Conservation (phyloP, 352 stramenopile species). For the Thalassiosira exigua region DNA sequence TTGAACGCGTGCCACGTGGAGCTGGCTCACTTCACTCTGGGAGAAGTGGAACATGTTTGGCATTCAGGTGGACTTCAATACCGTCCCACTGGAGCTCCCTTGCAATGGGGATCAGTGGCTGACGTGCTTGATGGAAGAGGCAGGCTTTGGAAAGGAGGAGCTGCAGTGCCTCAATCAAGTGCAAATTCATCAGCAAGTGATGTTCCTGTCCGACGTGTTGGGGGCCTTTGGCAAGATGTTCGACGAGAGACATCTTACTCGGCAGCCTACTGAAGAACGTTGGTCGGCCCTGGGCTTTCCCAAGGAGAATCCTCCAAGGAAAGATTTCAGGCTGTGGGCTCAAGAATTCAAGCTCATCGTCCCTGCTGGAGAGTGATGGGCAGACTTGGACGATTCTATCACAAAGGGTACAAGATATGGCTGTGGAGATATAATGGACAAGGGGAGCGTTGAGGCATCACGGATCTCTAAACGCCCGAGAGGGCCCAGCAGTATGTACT, state of each 20-base stretch:
- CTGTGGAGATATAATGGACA: no score
- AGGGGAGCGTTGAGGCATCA: no score
- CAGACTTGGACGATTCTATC: background rate
- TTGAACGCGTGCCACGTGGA: background rate
- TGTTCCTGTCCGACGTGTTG: slow-evolving; percentile 31
- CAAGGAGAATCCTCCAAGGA: background rate
- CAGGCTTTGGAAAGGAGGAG: background rate
- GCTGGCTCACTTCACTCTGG: slow-evolving; percentile 9
- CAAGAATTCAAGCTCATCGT: background rate
- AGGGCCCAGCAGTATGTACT: no score
- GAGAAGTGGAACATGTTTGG: background rate
- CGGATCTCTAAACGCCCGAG: no score
- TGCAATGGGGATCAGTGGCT: slow-evolving; percentile 21
- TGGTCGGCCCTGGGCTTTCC: slow-evolving; percentile 13
- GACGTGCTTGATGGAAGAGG: slow-evolving; percentile 10
- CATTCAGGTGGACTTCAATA: slow-evolving; percentile 2
- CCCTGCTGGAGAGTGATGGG: background rate
- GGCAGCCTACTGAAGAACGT: background rate
- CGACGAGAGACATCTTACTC: background rate
- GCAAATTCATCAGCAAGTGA: slow-evolving; percentile 33
- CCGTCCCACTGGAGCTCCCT: background rate
- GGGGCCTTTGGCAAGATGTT: background rate
- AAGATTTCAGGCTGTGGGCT: slow-evolving; percentile 3
- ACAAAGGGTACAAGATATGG: slow-evolving; percentile 4
- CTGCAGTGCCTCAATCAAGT: slow-evolving; percentile 20